These are phyloP conservation scores for Hippophae rhamnoides DNA, from an alignment of 306 rosid species.

Conservation along the genomic window DNA sequence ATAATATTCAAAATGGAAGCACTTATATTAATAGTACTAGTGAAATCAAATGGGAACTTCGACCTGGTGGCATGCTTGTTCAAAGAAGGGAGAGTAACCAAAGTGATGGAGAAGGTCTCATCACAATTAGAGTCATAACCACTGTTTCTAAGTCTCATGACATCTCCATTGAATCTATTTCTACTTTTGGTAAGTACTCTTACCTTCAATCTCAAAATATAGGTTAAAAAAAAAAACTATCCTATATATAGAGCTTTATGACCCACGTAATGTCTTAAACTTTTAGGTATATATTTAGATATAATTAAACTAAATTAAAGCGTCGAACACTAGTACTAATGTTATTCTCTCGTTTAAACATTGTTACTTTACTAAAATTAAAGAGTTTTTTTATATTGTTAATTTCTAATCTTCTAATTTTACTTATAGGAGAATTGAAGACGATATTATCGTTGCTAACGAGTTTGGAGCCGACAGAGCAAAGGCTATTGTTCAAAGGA, in stretches of 20 bases:
- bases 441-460: conserved; percentile 59
- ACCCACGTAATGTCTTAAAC: no score
- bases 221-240: no score
- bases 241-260: no score
- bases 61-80: conserved; percentile 98
- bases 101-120: conserved; percentile 37
- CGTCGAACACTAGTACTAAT: fast-evolving
- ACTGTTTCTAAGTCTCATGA: conserved; percentile 67
- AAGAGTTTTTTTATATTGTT: no score
- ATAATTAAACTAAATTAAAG: no score
- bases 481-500: conserved; percentile 78
- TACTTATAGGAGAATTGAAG: conserved; percentile 68
- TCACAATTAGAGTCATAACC: conserved; percentile 63
- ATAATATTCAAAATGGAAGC: no score
- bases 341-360: no score
- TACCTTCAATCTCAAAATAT: background rate
- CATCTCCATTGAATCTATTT: conserved; percentile 61
- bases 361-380: no score
- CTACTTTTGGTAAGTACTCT: conserved; percentile 59
- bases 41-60: conserved; percentile 86
- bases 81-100: conserved; percentile 58
- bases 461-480: conserved; percentile 68
- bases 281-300: no score
- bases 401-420: background rate
- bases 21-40: conserved; percentile 9